Conservation (phyloP, 805 yeast species). For the Lipomyces starkeyi region DNA sequence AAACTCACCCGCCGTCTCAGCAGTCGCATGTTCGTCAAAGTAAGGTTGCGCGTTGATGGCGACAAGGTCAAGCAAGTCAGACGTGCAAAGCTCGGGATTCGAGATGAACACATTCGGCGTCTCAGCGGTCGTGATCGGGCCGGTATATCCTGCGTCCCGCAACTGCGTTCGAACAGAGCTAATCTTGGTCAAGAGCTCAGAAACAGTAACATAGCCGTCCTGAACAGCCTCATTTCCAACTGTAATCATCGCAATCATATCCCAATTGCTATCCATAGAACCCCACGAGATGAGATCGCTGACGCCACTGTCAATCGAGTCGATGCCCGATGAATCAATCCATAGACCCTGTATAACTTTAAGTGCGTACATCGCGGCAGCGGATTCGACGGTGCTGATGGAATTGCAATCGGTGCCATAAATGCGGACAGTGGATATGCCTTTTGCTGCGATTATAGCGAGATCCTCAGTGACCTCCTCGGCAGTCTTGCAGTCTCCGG, state of each 20-base stretch:
- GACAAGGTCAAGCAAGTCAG: constrained; percentile 74
- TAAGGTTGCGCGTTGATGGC: constrained; percentile 87
- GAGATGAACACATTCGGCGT: constrained; percentile 77
- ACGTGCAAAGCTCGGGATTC: constrained; percentile 68
- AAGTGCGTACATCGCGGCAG: constrained; percentile 53
- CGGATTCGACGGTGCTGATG: constrained; percentile 51
- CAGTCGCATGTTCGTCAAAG: constrained; percentile 67
- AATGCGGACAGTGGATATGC: constrained; percentile 70
- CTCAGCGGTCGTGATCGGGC: constrained; percentile 82
- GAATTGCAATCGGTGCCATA: constrained; percentile 90
- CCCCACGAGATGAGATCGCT: constrained; percentile 58
- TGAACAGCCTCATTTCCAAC: constrained; percentile 84
- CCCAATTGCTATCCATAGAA: constrained; percentile 62
- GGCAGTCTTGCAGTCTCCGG: constrained; percentile 66
- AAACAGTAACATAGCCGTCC: constrained; percentile 63
- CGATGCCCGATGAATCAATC: constrained; percentile 67
- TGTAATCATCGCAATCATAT: constrained; percentile 73
- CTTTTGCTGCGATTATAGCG: constrained; percentile 59
- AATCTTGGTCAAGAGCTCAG: constrained; percentile 70
- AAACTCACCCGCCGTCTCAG: constrained; percentile 73
- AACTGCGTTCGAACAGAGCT: constrained; percentile 64
- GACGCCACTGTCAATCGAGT: constrained; percentile 69
- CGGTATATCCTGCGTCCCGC: constrained; percentile 73
- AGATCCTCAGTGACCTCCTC: constrained; percentile 66
- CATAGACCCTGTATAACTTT: constrained; percentile 87